phyloP scores from a whole-genome alignment of 208 protist species.

The Leishmania tarentolae region DNA sequence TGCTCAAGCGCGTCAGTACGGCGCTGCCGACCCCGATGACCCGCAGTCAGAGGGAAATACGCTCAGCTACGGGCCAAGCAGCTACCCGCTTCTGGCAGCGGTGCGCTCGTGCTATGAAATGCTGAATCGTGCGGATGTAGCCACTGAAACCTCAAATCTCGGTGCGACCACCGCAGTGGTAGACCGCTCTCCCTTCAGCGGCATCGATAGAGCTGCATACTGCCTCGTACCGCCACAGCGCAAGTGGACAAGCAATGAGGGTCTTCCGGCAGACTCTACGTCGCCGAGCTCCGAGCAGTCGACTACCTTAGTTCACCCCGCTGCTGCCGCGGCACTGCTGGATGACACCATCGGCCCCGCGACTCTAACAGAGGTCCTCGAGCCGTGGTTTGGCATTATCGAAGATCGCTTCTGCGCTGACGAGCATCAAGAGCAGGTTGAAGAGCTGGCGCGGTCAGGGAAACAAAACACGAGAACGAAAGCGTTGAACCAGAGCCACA shows the following conservation, averaged over 20 bases:
- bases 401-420: conserved; percentile 15
- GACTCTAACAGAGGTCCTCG: conserved; percentile 23
- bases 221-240: conserved; percentile 23
- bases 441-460: background rate
- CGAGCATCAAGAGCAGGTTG: conserved; percentile 2
- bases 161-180: background rate
- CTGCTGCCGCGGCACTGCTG: conserved; percentile 18
- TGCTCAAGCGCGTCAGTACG: conserved; percentile 40
- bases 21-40: conserved; percentile 32
- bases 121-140: conserved; percentile 2
- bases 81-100: conserved; percentile 52
- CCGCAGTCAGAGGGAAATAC: conserved; percentile 55
- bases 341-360: conserved; percentile 23
- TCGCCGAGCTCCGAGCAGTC: background rate
- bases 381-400: conserved; percentile 33
- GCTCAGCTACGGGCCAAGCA: conserved; percentile 51
- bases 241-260: conserved; percentile 14
- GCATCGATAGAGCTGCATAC: conserved; percentile 25
- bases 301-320: conserved; percentile 9
- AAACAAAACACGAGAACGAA: background rate
- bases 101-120: conserved; percentile 21
- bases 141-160: background rate
- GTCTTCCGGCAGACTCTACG: background rate
- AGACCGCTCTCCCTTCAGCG: conserved; percentile 27
- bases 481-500: background rate